Conservation (phyloP, 306 rosid species). For the Crotalaria pallida region DNA sequence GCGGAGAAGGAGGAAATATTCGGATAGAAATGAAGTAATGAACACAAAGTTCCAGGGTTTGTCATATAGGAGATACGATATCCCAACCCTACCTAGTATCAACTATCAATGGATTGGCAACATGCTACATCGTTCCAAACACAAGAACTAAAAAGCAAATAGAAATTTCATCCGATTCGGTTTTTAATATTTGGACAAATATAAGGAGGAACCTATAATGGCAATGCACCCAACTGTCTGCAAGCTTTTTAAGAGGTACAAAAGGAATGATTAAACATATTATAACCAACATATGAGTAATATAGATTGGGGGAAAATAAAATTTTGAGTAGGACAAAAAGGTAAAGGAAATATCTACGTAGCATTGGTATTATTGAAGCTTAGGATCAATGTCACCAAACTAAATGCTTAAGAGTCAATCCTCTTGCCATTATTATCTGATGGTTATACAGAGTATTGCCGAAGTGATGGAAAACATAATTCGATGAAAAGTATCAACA, state of each 20-base stretch:
- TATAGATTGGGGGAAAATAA: not conserved
- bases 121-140: not conserved
- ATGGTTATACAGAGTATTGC: not conserved
- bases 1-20: not conserved
- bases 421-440: not conserved
- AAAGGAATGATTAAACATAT: not conserved
- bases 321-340: not conserved
- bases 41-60: not conserved
- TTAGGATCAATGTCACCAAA: not conserved
- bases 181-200: not conserved
- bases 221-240: not conserved
- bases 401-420: not conserved
- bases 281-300: not conserved
- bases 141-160: not conserved
- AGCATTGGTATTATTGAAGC: not conserved
- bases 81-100: not conserved
- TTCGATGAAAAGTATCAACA: not conserved
- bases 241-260: not conserved
- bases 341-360: not conserved
- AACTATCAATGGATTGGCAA: slow-evolving; percentile 4
- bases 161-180: not conserved
- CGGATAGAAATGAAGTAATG: not conserved
- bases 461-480: not conserved
- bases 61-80: not conserved
- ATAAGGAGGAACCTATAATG: not conserved